Base-by-base conservation (phyloP, 495 filamentous ascomycete genomes). In the Pyrenopolyporus hunteri region DNA sequence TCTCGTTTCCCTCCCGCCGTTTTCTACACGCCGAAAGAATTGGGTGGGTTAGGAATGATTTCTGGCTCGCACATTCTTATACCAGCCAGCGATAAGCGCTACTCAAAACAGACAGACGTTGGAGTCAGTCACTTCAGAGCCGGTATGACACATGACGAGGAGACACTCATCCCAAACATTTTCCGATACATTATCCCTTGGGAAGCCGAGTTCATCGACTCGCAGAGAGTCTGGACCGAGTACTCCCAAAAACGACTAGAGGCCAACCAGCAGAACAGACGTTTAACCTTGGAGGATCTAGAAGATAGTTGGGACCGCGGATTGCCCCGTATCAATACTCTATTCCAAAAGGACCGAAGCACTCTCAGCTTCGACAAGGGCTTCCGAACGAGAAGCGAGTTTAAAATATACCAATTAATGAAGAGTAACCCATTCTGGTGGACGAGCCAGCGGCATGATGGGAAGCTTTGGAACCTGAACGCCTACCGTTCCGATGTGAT, bases 401-500 rank as follows among this genome's bases (percentile, higher is more conserved):
- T 98, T 81, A 99, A 98, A 79, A 88, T 90, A 48, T 99, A 98
- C 73, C 93, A 97, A 75, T 79, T 97, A 59, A 98, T 98, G 94
- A 98, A 97, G 87, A 96, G 90, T 80, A 97, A 97, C 73, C 93
- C 94, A 0, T 98, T 97, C 82, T 97, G 93, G 93, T 98, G 94
- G 95, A 99, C 95, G 2, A 96, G 90, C 67, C 95, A 98, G 73
- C 82, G 95, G 42, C 95, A 99, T 68, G 95, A 99, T 68, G 95
- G 95, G 73, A 99, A 98, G 74, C 78, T 99, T 32, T 99, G 95
- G 95, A 97, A 99, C 67, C 74, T 99, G 66, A 99, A 98, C 62
- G 93, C 95, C 14, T 98, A 99, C 75, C 83, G 95, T 62, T 98
- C 95, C 7, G 95, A 99, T 79, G 95, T 99, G 26, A 99, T 99